phyloP scores from a whole-genome alignment of 768 basidiomycete genomes.

The Mycena haematopus region DNA sequence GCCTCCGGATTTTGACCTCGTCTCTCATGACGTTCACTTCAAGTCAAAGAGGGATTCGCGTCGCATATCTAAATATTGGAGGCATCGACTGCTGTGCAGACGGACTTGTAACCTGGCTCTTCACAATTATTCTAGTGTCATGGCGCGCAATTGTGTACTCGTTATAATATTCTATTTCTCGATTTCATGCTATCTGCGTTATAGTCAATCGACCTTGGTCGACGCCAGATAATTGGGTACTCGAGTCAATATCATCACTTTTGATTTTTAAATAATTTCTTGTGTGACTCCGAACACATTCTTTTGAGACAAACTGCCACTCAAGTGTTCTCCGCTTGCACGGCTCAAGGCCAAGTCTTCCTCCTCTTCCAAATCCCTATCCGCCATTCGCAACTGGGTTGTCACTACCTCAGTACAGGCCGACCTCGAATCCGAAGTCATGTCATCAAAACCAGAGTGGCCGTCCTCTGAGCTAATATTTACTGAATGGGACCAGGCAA shows the following conservation, averaged over 20 bases:
- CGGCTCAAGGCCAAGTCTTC: slow-evolving; percentile 28
- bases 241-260: neutral
- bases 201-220: too few relatives aligned
- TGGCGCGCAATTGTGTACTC: neutral
- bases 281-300: neutral
- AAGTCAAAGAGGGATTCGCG: slow-evolving; percentile 22
- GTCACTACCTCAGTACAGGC: slow-evolving; percentile 10
- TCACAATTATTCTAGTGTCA: neutral
- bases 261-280: neutral
- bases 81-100: neutral
- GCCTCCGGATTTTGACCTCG: slow-evolving; percentile 40
- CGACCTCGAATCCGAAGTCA: slow-evolving; percentile 16
- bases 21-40: slow-evolving; percentile 19
- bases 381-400: slow-evolving; percentile 23
- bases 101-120: neutral
- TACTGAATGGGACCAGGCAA: slow-evolving; percentile 29
- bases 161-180: neutral
- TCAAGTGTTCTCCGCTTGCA: slow-evolving; percentile 22
- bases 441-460: slow-evolving; percentile 26
- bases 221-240: neutral
- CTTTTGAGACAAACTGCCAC: slow-evolving; percentile 22
- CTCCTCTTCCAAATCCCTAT: slow-evolving; percentile 9
- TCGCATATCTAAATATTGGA: slow-evolving; percentile 14
- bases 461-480: slow-evolving; percentile 23
- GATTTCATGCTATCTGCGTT: too few relatives aligned